Evolutionary conservation across 768 basidiomycete genomes (phyloP).

Genomic region (Suillus weaverae): DNA sequence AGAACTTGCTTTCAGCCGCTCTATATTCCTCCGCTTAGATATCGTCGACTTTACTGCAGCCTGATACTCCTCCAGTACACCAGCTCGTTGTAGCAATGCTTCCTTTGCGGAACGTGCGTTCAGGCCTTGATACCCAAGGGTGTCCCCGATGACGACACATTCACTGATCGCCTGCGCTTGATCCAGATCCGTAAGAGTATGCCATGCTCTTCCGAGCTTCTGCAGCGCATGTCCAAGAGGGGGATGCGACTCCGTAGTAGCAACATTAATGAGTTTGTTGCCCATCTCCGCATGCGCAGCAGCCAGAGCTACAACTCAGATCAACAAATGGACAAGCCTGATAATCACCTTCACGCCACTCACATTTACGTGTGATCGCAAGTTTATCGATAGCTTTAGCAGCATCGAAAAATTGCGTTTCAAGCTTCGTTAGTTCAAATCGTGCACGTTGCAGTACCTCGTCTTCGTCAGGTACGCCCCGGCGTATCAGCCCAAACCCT

Average conservation of each 20-base stretch:
- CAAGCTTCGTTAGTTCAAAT: constrained; percentile 89
- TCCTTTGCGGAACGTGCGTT: constrained; percentile 98
- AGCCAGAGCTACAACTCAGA: constrained; percentile 60
- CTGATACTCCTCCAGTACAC: constrained; percentile 92
- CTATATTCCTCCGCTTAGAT: constrained; percentile 89
- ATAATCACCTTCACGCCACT: constrained; percentile 16
- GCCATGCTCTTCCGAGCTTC: constrained; percentile 85
- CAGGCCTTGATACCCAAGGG: constrained; percentile 92
- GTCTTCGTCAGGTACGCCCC: constrained; percentile 90
- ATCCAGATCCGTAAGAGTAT: constrained; percentile 84
- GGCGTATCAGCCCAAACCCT: constrained; percentile 73
- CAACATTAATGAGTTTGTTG: constrained; percentile 87
- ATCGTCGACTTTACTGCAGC: constrained; percentile 91
- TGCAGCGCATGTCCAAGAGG: constrained; percentile 81
- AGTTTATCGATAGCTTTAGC: constrained; percentile 90
- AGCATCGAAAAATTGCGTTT: constrained; percentile 89
- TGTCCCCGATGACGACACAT: constrained; percentile 94
- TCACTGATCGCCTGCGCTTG: constrained; percentile 92
- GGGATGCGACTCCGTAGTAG: constrained; percentile 85
- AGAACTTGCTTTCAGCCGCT: constrained; percentile 80
- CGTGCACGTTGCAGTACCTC: constrained; percentile 89
- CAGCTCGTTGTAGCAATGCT: constrained; percentile 85
- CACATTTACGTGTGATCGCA: constrained; percentile 77
- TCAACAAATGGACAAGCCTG: background rate
- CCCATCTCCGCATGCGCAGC: constrained; percentile 84